Conservation (phyloP, 768 basidiomycete species). For the Termitomyces sp. region DNA sequence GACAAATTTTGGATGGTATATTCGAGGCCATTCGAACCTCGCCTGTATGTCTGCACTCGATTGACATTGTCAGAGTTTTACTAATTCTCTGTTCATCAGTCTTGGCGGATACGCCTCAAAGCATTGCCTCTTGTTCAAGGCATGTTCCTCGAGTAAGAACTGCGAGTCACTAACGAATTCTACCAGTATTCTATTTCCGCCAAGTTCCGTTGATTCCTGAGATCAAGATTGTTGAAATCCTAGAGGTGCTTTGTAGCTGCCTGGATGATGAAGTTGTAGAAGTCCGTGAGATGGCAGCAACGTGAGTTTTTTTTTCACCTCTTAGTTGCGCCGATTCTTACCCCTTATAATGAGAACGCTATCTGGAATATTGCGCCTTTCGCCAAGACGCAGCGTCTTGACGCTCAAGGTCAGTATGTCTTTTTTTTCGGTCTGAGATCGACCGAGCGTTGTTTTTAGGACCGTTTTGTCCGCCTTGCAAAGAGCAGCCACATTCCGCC, state of each 20-base stretch:
- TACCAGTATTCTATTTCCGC: conserved; percentile 79
- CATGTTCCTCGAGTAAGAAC: conserved; percentile 17
- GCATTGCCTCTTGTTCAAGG: conserved; percentile 82
- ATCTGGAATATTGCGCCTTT: conserved; percentile 78
- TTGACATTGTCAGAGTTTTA: background rate
- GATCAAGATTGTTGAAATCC: conserved; percentile 67
- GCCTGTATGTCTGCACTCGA: conserved; percentile 40
- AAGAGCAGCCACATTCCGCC: conserved; percentile 61
- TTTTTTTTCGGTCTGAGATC: background rate
- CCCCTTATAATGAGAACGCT: conserved; percentile 45
- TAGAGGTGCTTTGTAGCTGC: conserved; percentile 81
- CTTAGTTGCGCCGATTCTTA: background rate
- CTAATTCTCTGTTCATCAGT: conserved; percentile 35
- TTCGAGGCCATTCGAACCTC: conserved; percentile 75
- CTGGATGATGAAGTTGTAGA: conserved; percentile 85
- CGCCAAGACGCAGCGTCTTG: conserved; percentile 71
- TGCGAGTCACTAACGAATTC: background rate
- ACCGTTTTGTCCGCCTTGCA: conserved; percentile 75
- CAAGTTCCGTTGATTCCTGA: conserved; percentile 80
- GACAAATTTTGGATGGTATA: conserved; percentile 63
- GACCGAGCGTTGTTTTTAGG: conserved; percentile 30
- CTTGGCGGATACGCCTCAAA: conserved; percentile 85
- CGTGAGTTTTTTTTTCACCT: conserved; percentile 37
- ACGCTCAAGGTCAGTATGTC: conserved; percentile 54
- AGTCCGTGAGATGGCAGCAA: conserved; percentile 86